Percentiles rank a stretch among this genome's conserved stretches.
phyloP scores from a whole-genome alignment of 352 stramenopile genomes.

The Globisporangium nunn region DNA sequence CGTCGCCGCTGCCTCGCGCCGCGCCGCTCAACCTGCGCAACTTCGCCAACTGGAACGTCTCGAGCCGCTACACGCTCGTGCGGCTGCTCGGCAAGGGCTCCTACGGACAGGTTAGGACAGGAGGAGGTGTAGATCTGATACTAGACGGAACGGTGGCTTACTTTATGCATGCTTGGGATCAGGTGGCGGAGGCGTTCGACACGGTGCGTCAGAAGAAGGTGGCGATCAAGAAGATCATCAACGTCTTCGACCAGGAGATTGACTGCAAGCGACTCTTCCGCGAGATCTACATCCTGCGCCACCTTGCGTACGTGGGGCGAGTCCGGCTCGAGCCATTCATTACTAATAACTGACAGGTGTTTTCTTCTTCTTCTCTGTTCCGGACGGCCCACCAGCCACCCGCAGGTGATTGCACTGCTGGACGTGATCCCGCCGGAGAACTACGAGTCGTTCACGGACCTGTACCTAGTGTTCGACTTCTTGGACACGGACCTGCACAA shows the following conservation, averaged over 20 bases:
- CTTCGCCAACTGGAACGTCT: conserved; percentile 82
- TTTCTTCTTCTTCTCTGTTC: background rate
- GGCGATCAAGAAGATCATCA: conserved; percentile 87
- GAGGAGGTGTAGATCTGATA: background rate
- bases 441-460: conserved; percentile 81
- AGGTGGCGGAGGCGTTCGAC: conserved; percentile 79
- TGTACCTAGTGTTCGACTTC: conserved; percentile 92
- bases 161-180: background rate
- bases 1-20: conserved; percentile 51
- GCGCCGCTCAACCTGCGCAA: conserved; percentile 74
- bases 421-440: conserved; percentile 80
- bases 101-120: conserved; percentile 61
- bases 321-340: too few relatives aligned
- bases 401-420: conserved; percentile 76
- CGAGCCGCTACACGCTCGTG: conserved; percentile 71
- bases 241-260: conserved; percentile 85
- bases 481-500: conserved; percentile 93
- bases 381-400: conserved; percentile 27
- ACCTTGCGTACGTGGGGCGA: conserved; percentile 38
- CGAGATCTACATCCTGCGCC: conserved; percentile 86
- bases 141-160: background rate
- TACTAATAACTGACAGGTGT: background rate
- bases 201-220: conserved; percentile 74
- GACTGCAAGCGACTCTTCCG: conserved; percentile 84
- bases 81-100: conserved; percentile 78